phyloP scores from a whole-genome alignment of 805 yeast species.

The Metschnikowia cubensis region DNA sequence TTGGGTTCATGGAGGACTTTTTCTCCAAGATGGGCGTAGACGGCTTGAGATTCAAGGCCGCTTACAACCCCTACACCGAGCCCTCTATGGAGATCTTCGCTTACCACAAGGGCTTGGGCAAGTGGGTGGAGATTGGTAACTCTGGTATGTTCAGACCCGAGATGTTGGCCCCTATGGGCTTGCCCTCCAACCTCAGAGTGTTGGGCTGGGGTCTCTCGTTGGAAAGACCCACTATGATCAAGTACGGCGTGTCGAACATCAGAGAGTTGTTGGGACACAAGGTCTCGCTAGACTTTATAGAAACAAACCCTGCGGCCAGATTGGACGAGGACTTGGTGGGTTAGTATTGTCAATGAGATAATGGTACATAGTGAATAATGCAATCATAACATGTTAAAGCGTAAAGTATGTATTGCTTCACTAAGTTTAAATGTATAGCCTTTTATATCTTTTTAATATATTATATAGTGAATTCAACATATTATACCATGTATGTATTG shows the following conservation, averaged over 20 bases:
- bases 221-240: conserved; percentile 99
- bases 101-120: conserved; percentile 88
- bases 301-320: conserved; percentile 96
- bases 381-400: too few relatives aligned
- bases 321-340: conserved; percentile 56
- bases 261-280: conserved; percentile 97
- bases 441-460: too few relatives aligned
- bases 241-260: conserved; percentile 91
- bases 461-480: too few relatives aligned
- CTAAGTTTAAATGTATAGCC: too few relatives aligned
- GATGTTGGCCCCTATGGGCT: conserved; percentile 97
- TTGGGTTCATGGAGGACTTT: conserved; percentile 97
- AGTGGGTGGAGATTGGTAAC: conserved; percentile 99
- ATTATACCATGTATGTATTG: too few relatives aligned
- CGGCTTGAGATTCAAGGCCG: conserved; percentile 94
- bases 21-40: conserved; percentile 96
- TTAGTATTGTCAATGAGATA: neutral
- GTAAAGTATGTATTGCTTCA: too few relatives aligned
- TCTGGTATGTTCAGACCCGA: conserved; percentile 99
- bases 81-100: conserved; percentile 97
- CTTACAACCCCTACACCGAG: conserved; percentile 98
- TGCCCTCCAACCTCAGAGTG: conserved; percentile 90
- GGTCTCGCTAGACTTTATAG: conserved; percentile 90
- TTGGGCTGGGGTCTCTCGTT: conserved; percentile 96
- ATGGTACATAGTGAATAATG: conserved; percentile 1